Base-by-base conservation (phyloP, 1,139 yeast genomes). In the Debaryomyces sp. region DNA sequence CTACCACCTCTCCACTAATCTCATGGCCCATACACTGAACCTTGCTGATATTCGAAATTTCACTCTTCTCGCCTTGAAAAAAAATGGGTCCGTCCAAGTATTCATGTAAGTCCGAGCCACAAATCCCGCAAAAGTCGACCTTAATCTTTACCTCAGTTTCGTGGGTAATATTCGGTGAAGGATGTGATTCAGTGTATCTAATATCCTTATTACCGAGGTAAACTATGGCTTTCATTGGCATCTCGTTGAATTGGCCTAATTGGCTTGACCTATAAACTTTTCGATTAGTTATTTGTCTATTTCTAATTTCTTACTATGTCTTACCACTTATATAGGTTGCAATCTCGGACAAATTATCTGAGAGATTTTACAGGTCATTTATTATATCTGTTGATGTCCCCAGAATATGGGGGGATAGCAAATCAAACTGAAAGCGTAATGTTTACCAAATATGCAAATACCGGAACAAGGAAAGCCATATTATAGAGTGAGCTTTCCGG, bases 101-200 rank as follows among this genome's bases (percentile, higher is more conserved):
- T 57, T 81, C 85, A 54, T 81, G 84, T 24, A 82, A 60, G 59
- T 82, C 87, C 0, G 82, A 70, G 22, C 87, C 86, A 61, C 87
- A 80, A 41, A 80, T 81, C 24, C 87, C 87, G 57, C 84, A 79
- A 64, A 70, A 81, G 5, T 76, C 72, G 6, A 82, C 70, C 52
- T 75, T 77, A 24, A 82, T 58, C 42, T 80, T 71, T 17, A 82
- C 80, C 51, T 82, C 85, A 46, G 73, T 73, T 1, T 76, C 73
- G 36, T 70, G 68, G 2, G 56, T 54, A 30, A 80, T 65, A 30
- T 60, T 55, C 4, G 88, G 87, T 47, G 70, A 76, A n/a, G 73
- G 66, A 34, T 77, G 65, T 30, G 66, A 63, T 1, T 67, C 64
- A 3, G 77, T 71, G 56, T 70, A 81, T 45, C 76, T 67, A 29